Evolutionary conservation across 352 stramenopile genomes (phyloP).

Genomic region (Pilasporangium apinafurcum): DNA sequence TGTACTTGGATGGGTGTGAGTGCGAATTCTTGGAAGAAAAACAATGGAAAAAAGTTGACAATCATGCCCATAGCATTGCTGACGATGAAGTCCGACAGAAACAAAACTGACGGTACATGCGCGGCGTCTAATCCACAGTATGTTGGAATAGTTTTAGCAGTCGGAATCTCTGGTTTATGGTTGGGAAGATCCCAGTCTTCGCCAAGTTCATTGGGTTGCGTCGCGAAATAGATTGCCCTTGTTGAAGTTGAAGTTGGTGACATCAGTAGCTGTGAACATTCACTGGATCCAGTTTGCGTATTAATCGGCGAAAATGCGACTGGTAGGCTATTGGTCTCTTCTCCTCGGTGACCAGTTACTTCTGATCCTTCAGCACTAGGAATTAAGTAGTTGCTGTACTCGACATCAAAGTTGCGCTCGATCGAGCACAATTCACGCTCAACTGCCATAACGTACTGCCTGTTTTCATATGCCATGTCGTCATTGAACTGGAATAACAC

Average conservation of each 20-base stretch:
- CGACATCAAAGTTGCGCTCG: constrained; percentile 50
- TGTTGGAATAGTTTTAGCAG: too few relatives aligned
- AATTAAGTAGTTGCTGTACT: constrained; percentile 28
- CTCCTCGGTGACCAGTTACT: not conserved
- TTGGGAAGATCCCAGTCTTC: constrained; percentile 7
- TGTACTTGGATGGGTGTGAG: constrained; percentile 52
- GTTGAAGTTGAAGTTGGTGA: constrained; percentile 1
- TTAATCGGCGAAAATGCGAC: constrained; percentile 9
- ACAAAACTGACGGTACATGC: constrained; percentile 57
- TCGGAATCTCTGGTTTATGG: not conserved
- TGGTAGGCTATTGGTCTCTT: not conserved
- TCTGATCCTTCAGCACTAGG: constrained; percentile 7
- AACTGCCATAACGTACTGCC: constrained; percentile 36
- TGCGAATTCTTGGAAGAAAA: constrained; percentile 51
- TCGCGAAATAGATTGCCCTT: constrained; percentile 10
- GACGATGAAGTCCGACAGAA: constrained; percentile 61
- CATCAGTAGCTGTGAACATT: constrained; percentile 24
- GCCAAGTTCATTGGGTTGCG: constrained; percentile 8
- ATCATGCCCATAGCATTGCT: constrained; percentile 58
- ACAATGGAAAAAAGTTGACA: constrained; percentile 55
- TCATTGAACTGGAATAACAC: constrained; percentile 79
- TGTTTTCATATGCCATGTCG: constrained; percentile 65
- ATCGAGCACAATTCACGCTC: constrained; percentile 65
- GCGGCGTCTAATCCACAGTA: constrained; percentile 26
- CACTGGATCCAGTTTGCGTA: constrained; percentile 10